Evolutionary conservation across 768 basidiomycete genomes (phyloP).

Genomic region (Boletellus ananas): DNA sequence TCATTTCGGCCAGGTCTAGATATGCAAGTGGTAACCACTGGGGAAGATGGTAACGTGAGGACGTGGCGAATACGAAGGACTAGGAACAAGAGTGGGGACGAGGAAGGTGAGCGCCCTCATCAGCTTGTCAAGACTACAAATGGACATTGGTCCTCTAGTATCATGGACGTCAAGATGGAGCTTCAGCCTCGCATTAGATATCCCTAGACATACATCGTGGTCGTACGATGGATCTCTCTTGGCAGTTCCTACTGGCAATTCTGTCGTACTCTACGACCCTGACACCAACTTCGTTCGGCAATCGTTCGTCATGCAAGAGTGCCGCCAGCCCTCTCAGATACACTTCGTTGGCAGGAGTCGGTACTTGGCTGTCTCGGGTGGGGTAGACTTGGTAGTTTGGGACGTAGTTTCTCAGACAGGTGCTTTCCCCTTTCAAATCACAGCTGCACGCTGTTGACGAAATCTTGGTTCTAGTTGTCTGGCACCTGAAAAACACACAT

Average conservation of each 20-base stretch:
- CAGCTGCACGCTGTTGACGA: neutral
- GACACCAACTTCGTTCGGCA: constrained; percentile 54
- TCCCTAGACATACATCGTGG: constrained; percentile 68
- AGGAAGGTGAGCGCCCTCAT: constrained; percentile 46
- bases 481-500: constrained; percentile 44
- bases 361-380: constrained; percentile 56
- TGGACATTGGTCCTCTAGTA: constrained; percentile 16
- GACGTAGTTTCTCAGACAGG: constrained; percentile 63
- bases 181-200: constrained; percentile 62
- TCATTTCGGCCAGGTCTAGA: constrained; percentile 58
- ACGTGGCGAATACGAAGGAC: constrained; percentile 65
- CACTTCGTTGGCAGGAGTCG: constrained; percentile 69
- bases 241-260: constrained; percentile 62
- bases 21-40: constrained; percentile 64
- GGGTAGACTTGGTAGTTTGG: constrained; percentile 59
- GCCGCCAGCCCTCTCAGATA: constrained; percentile 39
- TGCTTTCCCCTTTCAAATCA: constrained; percentile 27
- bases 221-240: constrained; percentile 85
- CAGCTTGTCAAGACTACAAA: neutral
- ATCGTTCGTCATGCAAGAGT: constrained; percentile 57
- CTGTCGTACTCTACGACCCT: constrained; percentile 74
- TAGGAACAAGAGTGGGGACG: constrained; percentile 42
- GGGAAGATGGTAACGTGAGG: constrained; percentile 73
- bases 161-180: constrained; percentile 82
- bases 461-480: constrained; percentile 45